Evolutionary conservation across 441 rosid genomes (phyloP).

Genomic region (Macaranga tanarius): DNA sequence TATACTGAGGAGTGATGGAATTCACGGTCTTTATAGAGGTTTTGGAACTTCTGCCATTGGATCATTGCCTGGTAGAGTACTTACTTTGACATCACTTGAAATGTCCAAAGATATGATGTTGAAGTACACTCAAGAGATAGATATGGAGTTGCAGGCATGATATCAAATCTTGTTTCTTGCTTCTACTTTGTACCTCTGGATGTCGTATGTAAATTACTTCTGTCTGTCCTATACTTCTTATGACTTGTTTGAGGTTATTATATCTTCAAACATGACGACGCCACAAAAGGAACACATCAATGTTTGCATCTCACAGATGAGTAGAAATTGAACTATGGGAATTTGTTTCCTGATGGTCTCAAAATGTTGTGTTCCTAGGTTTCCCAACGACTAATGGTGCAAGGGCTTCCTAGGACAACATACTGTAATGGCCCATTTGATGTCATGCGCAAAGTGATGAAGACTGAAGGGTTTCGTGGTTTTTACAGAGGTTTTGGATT

Average conservation of each 20-base stretch:
- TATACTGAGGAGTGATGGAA: conserved; percentile 45
- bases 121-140: conserved; percentile 36
- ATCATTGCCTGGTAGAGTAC: conserved; percentile 56
- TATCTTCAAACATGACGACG: conserved; percentile 43
- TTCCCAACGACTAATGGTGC: conserved; percentile 62
- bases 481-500: conserved; percentile 67
- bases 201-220: conserved; percentile 41
- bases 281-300: no score
- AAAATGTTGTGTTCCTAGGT: conserved; percentile 30
- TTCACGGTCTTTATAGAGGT: conserved; percentile 55
- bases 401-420: conserved; percentile 56
- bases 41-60: conserved; percentile 58
- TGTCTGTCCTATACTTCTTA: conserved; percentile 6
- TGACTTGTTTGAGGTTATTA: conserved; percentile 15
- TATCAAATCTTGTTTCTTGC: conserved; percentile 58
- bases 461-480: conserved; percentile 55
- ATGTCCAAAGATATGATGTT: conserved; percentile 52
- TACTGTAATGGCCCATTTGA: conserved; percentile 47
- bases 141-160: conserved; percentile 61
- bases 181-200: conserved; percentile 61
- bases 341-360: neutral
- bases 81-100: conserved; percentile 61
- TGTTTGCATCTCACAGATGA: neutral
- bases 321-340: neutral
- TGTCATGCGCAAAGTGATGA: conserved; percentile 43